Percentiles rank a stretch among this genome's conserved stretches.
phyloP scores from a whole-genome alignment of 1,284 basidiomycete genomes.

The Tilletia setariae region DNA sequence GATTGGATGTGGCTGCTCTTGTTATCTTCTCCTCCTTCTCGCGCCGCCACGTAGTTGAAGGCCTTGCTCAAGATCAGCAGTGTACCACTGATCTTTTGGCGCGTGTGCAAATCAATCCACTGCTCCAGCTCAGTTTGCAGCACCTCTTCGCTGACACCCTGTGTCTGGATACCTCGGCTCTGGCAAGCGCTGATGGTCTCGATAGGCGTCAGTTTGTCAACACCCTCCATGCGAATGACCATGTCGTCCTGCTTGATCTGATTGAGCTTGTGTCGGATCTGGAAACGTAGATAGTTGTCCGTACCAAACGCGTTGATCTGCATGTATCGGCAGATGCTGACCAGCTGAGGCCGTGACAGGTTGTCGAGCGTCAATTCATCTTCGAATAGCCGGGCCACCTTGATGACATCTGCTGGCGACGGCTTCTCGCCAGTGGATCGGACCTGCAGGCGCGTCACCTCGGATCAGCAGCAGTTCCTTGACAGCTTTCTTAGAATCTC shows the following conservation, averaged over 20 bases:
- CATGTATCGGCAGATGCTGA: slow-evolving; percentile 90
- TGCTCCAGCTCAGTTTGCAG: slow-evolving; percentile 83
- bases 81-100: slow-evolving; percentile 81
- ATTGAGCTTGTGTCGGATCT: slow-evolving; percentile 79
- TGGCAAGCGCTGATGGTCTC: slow-evolving; percentile 92
- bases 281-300: slow-evolving; percentile 94
- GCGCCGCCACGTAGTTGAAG: slow-evolving; percentile 69
- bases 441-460: slow-evolving; percentile 56
- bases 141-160: slow-evolving; percentile 62
- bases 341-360: slow-evolving; percentile 90
- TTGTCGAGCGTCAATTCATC: slow-evolving; percentile 98
- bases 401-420: slow-evolving; percentile 80
- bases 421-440: slow-evolving; percentile 92
- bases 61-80: slow-evolving; percentile 87
- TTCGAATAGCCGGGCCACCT: slow-evolving; percentile 93
- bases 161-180: slow-evolving; percentile 85
- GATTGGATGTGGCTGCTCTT: slow-evolving; percentile 57
- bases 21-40: slow-evolving; percentile 4
- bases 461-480: background rate
- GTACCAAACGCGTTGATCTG: slow-evolving; percentile 97
- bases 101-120: slow-evolving; percentile 91
- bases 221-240: slow-evolving; percentile 80
- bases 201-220: slow-evolving; percentile 80
- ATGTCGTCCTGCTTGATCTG: slow-evolving; percentile 86
- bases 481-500: background rate